A percentile compares a stretch with the other conserved stretches of the same genome.
These are phyloP conservation scores for Fusarium bactridioides DNA, from an alignment of 2,329 filamentous ascomycete genomes.

Conservation along the genomic window DNA sequence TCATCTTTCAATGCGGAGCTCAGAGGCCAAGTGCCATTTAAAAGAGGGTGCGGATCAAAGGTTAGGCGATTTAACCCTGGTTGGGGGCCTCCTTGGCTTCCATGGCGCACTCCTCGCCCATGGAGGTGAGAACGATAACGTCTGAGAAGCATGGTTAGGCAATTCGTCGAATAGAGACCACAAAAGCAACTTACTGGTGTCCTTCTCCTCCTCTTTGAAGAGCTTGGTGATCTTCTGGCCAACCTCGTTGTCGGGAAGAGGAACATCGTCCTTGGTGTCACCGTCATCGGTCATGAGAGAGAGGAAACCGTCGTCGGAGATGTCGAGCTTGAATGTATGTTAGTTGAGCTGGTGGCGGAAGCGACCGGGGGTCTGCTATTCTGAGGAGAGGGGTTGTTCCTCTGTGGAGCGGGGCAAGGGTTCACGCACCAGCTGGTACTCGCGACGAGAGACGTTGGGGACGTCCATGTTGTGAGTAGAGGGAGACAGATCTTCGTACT, in stretches of 20 bases:
- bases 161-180: background rate
- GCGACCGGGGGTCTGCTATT: slow-evolving; percentile 15
- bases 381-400: slow-evolving; percentile 27
- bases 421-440: slow-evolving; percentile 89
- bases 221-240: slow-evolving; percentile 86
- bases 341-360: slow-evolving; percentile 16
- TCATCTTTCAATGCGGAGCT: slow-evolving; percentile 33
- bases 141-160: slow-evolving; percentile 60
- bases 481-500: slow-evolving; percentile 98
- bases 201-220: slow-evolving; percentile 85
- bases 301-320: slow-evolving; percentile 93
- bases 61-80: slow-evolving; percentile 39
- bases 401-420: slow-evolving; percentile 38
- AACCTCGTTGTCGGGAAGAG: slow-evolving; percentile 87
- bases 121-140: slow-evolving; percentile 91
- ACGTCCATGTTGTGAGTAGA: slow-evolving; percentile 99
- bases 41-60: slow-evolving; percentile 35
- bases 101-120: slow-evolving; percentile 93
- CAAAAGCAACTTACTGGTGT: slow-evolving; percentile 76
- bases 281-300: slow-evolving; percentile 91
- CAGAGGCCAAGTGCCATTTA: slow-evolving; percentile 41
- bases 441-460: slow-evolving; percentile 87
- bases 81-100: slow-evolving; percentile 91
- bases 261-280: slow-evolving; percentile 92
- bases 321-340: slow-evolving; percentile 73